Conservation (phyloP, 2,329 filamentous ascomycete genomes). For the Colletotrichum orbiculare region DNA sequence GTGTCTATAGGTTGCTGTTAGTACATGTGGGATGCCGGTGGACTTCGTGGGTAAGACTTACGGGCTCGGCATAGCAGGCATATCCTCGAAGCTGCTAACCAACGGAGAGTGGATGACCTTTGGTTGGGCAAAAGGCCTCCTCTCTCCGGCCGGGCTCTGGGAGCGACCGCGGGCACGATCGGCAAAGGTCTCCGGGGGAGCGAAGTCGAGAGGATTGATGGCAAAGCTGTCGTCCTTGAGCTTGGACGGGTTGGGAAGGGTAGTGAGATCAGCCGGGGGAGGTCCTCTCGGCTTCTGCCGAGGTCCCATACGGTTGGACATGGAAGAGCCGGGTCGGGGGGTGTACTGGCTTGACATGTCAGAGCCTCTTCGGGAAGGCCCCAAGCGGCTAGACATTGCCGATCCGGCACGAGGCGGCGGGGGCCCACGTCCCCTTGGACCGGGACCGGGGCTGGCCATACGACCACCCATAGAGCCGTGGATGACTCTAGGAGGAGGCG, state of each 20-base stretch:
- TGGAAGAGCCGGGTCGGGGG: slow-evolving; percentile 74
- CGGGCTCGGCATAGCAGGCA: slow-evolving; percentile 88
- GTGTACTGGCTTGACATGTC: slow-evolving; percentile 50
- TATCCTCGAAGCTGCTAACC: slow-evolving; percentile 86
- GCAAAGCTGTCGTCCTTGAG: slow-evolving; percentile 85
- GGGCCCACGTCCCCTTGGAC: slow-evolving; percentile 55
- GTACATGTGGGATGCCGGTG: neutral
- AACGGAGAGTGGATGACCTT: slow-evolving; percentile 81
- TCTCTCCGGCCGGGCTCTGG: slow-evolving; percentile 72
- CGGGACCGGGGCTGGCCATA: slow-evolving; percentile 57
- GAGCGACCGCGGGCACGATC: slow-evolving; percentile 77
- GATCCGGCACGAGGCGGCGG: slow-evolving; percentile 64
- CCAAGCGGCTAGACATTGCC: slow-evolving; percentile 43
- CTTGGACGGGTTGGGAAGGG: slow-evolving; percentile 86
- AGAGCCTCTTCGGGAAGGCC: slow-evolving; percentile 47
- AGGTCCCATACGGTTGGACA: slow-evolving; percentile 58
- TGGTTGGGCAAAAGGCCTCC: slow-evolving; percentile 77
- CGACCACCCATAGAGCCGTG: slow-evolving; percentile 58
- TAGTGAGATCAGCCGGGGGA: slow-evolving; percentile 78
- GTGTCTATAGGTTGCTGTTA: slow-evolving; percentile 64
- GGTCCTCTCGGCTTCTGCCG: slow-evolving; percentile 62
- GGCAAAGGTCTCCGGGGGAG: slow-evolving; percentile 75
- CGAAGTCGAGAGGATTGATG: slow-evolving; percentile 81
- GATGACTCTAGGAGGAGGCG: slow-evolving; percentile 52
- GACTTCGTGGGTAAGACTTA: slow-evolving; percentile 59